Evolutionary conservation across 2,329 filamentous ascomycete genomes (phyloP), one percentile per base, ranked within the genome.

Genomic region (Arthrobotrys megalospora): DNA sequence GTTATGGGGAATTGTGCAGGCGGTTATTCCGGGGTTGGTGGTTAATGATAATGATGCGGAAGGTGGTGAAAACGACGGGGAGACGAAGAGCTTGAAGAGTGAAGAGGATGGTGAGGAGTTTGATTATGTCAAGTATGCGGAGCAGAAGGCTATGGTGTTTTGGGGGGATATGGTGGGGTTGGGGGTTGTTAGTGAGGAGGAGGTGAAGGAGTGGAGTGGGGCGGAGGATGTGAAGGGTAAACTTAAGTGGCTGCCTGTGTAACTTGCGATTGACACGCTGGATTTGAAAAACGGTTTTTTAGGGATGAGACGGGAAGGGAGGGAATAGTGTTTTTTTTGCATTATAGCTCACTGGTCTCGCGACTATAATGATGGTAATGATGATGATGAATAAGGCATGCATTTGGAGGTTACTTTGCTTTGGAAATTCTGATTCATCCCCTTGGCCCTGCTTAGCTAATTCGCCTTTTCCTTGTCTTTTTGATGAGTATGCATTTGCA

Each of bases 1-100:
- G 24, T 93, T 94, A 0, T 99, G 96, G 96, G 96, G 96, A 24
- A 93, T 98, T 79, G 92, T 99, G 64, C 96, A 99, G 85, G 95
- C 96, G 58, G 94, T 96, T 83, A 88, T 97, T 0, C 90, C 93
- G 0, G 93, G 91, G 0, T 87, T 95, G 83, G 21, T 28, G 14
- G 36, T 68, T 11, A 69, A 71, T n/a, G 80, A 81, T 50, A 71
- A 78, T 47, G 76, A 73, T 11, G 82, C 79, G 19, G 78, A 80
- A 28, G 81, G 79, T 47, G 81, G 82, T 11, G 82, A 83, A 60
- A 71, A 82, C 41, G 50, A 41, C 14, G 50, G 38, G 10, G 66
- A 63, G 16, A 65, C 41, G 8, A 43, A 28, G 55, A 65, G 69
- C 43, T 38, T 66, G 60, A 86, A 86, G 12, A 86, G 86, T 3